Base-by-base conservation (phyloP, 192 early-diverging fungal species). In the Podila minutissima region DNA sequence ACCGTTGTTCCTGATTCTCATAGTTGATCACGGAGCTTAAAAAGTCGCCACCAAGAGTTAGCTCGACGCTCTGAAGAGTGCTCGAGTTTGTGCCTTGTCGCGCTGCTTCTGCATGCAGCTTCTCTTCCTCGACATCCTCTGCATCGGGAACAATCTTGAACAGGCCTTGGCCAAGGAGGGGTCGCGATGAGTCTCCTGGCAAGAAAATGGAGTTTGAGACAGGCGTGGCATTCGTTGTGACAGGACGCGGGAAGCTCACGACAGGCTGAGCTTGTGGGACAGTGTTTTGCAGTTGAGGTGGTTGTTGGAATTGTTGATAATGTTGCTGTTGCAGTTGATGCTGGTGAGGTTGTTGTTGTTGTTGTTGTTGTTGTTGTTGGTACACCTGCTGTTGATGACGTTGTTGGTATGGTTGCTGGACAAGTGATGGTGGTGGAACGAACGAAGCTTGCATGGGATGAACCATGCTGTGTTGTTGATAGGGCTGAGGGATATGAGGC, bases 61-160 rank as follows among this genome's bases (percentile, higher is more conserved):
- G 50, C 11, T 81, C 69, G 32, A 81, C 60, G n/a, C 29, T 62
- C 31, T 51, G 24, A 22, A 51, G 51, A 33, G 50, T 59, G 26
- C 19, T 65, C 41, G 62, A 26, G 0, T 4, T 49, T 29, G 46
- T 51, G 37, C 26, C 31, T 31, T 11, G 41, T 62, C 13, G 17
- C 2, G 60, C 66, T 28, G 48, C 41, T 20, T 55, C 59, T 31
- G 24, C 51, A 9, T 13, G 38, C 32, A 69, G 70, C 11, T 15
- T 50, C n/a, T 64, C 64, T 31, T 79, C 76, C 19, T 72, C 71
- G 4, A 71, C 55, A 60, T 81, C 77, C 37, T 81, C 77, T 20
- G 66, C 70, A 69, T 81, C 77, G 1, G 77, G 77, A 1, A 81
- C 77, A 33, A 81, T 69, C 26, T 81, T 81, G 77, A 69, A 81